Base-by-base conservation (phyloP, 768 basidiomycete species). In the Xerocomellus intermedius region DNA sequence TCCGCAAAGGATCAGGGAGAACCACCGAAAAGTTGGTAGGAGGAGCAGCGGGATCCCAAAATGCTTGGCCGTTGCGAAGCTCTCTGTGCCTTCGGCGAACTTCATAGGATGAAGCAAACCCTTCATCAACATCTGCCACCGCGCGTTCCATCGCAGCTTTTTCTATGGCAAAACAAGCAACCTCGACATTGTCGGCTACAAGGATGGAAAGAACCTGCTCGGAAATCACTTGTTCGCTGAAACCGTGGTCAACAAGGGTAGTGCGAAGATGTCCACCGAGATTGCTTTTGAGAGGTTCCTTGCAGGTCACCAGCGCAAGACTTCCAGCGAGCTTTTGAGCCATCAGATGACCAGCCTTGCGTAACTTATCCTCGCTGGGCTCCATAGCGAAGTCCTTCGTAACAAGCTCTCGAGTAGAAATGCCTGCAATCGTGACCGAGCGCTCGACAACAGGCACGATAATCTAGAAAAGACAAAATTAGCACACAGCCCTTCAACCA, bases 91-190 rank as follows among this genome's bases (percentile, higher is more conserved):
- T 85, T 54, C 90, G 83, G 50, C 97, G 82, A 43, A 80, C 79
- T 33, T 94, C 89, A 65, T 94, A 97, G 10, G 94, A 89, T 24
- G 82, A 59, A 2, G 82, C 79, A 57, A 99, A 91, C 22, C 84
- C 86, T 57, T 96, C 94, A 68, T 99, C 97, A 8, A 97, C 90
- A 64, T 98, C 97, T 4, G 84, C 81, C 48, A 93, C 83, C 8
- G 95, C 95, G 55, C 93, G 85, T 64, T 98, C 95, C 90, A 97
- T 97, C 0, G 97, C 97, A 6, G 95, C 95, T 64, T 93, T 95
- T 74, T 98, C 94, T 59, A 99, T 95, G 9, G 94, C 91, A 50
- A 84, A 82, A 67, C 96, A 98, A 16, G 96, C 96, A 43, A 91
- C 79, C 42, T 98, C 95, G 48, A 97, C 78, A 64, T 99, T 98